These are phyloP conservation scores for Ustilago cynodontis DNA, from an alignment of 1,284 basidiomycete species.

Conservation along the genomic window DNA sequence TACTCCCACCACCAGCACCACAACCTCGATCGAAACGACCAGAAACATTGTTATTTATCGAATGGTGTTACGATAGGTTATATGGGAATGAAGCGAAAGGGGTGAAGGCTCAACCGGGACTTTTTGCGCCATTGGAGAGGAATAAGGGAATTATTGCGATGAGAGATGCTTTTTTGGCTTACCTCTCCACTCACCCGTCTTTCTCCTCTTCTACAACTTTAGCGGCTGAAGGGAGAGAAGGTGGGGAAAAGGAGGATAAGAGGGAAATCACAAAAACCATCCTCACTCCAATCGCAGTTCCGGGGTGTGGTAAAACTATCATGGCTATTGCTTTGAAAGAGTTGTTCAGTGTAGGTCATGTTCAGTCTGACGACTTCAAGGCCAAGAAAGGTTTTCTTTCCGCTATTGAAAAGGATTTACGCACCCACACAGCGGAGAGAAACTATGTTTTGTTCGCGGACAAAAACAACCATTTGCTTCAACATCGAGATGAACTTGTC, in stretches of 20 bases:
- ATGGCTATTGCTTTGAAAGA: conserved; percentile 82
- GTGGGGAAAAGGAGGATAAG: conserved; percentile 27
- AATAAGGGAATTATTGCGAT: conserved; percentile 87
- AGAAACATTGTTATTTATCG: conserved; percentile 62
- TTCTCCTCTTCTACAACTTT: conserved; percentile 33
- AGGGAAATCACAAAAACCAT: conserved; percentile 80
- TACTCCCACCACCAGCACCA: conserved; percentile 44
- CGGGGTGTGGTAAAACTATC: conserved; percentile 94
- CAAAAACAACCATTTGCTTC: conserved; percentile 67
- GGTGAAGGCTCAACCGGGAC: conserved; percentile 76
- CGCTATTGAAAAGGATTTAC: conserved; percentile 75
- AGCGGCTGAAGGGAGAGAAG: conserved; percentile 15
- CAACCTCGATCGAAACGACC: conserved; percentile 55
- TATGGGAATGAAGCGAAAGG: conserved; percentile 73
- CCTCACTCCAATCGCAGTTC: conserved; percentile 88
- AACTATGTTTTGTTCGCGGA: conserved; percentile 61
- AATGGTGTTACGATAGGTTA: conserved; percentile 64
- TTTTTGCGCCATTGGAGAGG: conserved; percentile 79
- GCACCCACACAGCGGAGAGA: conserved; percentile 2
- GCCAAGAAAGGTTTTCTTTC: conserved; percentile 85
- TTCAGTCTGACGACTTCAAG: conserved; percentile 88
- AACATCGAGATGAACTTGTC: conserved; percentile 66
- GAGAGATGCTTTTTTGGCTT: conserved; percentile 82
- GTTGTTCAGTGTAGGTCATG: conserved; percentile 82
- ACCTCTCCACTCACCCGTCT: conserved; percentile 67